phyloP scores from a whole-genome alignment of 805 yeast species.

The Yarrowia yakushimensis region DNA sequence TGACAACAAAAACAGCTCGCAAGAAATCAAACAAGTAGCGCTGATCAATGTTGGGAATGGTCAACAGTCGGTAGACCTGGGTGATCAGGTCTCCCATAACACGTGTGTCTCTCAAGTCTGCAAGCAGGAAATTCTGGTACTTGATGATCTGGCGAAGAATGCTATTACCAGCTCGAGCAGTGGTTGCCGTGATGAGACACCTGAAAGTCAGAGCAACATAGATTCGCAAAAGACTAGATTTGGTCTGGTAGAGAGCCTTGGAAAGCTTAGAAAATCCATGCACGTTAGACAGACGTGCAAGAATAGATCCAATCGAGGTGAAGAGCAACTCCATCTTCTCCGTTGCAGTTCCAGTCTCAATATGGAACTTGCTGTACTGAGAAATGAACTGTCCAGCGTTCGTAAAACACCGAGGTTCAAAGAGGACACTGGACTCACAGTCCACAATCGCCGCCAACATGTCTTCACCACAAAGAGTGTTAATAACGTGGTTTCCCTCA shows the following conservation, averaged over 20 bases:
- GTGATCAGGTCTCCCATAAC: constrained; percentile 12
- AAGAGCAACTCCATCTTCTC: constrained; percentile 14
- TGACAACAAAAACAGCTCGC: constrained; percentile 3
- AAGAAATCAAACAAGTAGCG: constrained; percentile 11
- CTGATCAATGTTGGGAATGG: constrained; percentile 11
- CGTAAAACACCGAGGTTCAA: constrained; percentile 16
- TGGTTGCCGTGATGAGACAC: background rate
- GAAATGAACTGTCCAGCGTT: constrained; percentile 13
- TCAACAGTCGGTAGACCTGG: constrained; percentile 3
- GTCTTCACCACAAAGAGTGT: constrained; percentile 12
- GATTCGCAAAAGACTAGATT: background rate
- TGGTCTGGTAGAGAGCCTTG: constrained; percentile 20
- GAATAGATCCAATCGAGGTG: constrained; percentile 6
- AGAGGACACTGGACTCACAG: background rate
- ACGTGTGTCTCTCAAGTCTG: constrained; percentile 1
- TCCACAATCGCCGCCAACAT: background rate
- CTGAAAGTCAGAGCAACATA: constrained; percentile 3
- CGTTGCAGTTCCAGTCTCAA: background rate
- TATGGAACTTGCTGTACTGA: constrained; percentile 6
- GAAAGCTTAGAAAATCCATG: constrained; percentile 16
- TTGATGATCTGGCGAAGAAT: constrained; percentile 18
- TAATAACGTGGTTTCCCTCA: constrained; percentile 11
- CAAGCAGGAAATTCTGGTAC: constrained; percentile 2
- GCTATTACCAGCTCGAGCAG: constrained; percentile 3
- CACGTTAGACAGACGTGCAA: background rate